Evolutionary conservation across 2,329 filamentous ascomycete genomes (phyloP).

Genomic region (Cyanodermella asteris): DNA sequence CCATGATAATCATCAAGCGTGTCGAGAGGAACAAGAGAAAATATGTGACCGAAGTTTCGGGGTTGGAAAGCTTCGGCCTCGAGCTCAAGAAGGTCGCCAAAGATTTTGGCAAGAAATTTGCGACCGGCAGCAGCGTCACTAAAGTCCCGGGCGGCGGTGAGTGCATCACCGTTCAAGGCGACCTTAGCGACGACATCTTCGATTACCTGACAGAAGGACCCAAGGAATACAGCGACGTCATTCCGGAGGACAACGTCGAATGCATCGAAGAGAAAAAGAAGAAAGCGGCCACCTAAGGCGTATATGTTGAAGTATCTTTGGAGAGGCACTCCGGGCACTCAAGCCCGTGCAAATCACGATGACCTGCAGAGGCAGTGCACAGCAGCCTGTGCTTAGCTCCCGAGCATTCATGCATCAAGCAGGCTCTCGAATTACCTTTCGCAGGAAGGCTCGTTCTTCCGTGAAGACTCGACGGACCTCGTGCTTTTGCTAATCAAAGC

Average conservation of each 20-base stretch:
- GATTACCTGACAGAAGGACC: constrained; percentile 78
- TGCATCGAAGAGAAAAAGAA: constrained; percentile 91
- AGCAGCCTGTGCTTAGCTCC: too few species aligned
- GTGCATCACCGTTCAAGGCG: constrained; percentile 94
- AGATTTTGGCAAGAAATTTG: constrained; percentile 97
- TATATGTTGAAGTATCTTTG: constrained; percentile 4
- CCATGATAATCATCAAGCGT: constrained; percentile 76
- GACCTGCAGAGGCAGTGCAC: too few species aligned
- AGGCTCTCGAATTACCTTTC: too few species aligned
- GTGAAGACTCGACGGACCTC: too few species aligned
- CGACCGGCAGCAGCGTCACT: constrained; percentile 79
- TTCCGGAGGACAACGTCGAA: constrained; percentile 91
- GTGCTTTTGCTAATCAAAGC: too few species aligned
- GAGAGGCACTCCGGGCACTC: neutral
- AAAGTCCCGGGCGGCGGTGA: constrained; percentile 71
- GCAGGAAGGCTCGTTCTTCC: too few species aligned
- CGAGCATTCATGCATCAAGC: too few species aligned
- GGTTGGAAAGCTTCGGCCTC: constrained; percentile 72
- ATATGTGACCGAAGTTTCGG: constrained; percentile 79
- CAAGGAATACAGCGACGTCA: constrained; percentile 50
- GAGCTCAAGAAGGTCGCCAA: constrained; percentile 93
- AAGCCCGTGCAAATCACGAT: too few species aligned
- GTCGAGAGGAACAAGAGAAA: constrained; percentile 98
- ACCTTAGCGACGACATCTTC: constrained; percentile 82
- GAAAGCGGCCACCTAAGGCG: constrained; percentile 42